Conservation (phyloP, 2,329 filamentous ascomycete species). For the Diatrype stigma region DNA sequence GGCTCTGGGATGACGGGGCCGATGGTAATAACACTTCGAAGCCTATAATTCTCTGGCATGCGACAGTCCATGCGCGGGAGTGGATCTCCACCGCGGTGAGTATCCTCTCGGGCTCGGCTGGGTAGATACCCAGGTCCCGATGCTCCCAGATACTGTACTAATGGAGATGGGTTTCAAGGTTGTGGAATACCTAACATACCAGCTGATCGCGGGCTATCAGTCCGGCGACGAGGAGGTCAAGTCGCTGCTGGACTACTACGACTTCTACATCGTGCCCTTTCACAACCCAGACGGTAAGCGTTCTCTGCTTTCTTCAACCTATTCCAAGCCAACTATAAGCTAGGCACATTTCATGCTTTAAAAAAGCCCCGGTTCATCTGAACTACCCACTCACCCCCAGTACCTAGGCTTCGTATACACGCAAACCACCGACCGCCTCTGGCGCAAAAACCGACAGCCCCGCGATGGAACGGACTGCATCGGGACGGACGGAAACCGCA, state of each 20-base stretch:
- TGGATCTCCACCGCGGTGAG: constrained; percentile 54
- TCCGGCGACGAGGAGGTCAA: constrained; percentile 30
- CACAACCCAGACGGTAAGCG: constrained; percentile 56
- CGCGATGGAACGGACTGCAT: constrained; percentile 32
- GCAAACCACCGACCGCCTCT: constrained; percentile 52
- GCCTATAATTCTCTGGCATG: constrained; percentile 46
- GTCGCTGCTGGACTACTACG: constrained; percentile 50
- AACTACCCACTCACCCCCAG: no score
- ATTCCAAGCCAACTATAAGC: neutral
- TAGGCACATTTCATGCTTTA: no score
- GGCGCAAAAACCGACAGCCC: constrained; percentile 52
- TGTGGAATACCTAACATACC: constrained; percentile 43
- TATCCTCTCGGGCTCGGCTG: no score
- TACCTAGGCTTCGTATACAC: constrained; percentile 52
- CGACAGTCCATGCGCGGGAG: constrained; percentile 50
- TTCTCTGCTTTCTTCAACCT: neutral
- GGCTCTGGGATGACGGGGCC: constrained; percentile 41
- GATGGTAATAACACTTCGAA: constrained; percentile 31
- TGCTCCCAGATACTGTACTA: neutral
- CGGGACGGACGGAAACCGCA: constrained; percentile 51
- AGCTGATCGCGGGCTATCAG: constrained; percentile 40
- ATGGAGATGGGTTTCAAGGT: constrained; percentile 16
- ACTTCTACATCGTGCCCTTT: constrained; percentile 62
- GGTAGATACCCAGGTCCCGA: neutral
- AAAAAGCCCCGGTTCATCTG: no score